These are phyloP conservation scores for Pascua sp. DNA, from an alignment of 1,284 basidiomycete species.

Conservation along the genomic window DNA sequence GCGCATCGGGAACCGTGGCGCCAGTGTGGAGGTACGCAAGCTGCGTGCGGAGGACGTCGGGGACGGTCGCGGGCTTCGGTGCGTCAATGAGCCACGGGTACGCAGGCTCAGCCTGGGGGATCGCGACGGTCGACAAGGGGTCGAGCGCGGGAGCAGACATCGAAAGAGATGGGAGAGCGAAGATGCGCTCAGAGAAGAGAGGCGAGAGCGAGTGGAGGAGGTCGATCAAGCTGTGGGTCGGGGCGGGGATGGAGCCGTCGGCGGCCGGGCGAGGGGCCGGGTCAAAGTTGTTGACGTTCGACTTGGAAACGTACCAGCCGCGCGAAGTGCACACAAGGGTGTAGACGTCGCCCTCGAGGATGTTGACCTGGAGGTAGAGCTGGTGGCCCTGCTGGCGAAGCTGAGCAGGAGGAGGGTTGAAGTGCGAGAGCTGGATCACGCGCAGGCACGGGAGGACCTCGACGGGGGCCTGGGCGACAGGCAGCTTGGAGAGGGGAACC, in stretches of 20 bases:
- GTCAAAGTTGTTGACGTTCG: slow-evolving; percentile 51
- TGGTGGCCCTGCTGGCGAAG: slow-evolving; percentile 56
- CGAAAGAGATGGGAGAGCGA: slow-evolving; percentile 38
- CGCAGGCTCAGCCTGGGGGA: slow-evolving; percentile 55
- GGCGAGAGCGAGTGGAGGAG: slow-evolving; percentile 53
- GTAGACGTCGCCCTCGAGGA: slow-evolving; percentile 56
- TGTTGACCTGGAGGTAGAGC: slow-evolving; percentile 55
- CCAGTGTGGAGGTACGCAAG: slow-evolving; percentile 58
- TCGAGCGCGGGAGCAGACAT: slow-evolving; percentile 37
- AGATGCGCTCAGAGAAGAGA: slow-evolving; percentile 46
- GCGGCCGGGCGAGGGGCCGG: slow-evolving; percentile 43
- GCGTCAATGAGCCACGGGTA: slow-evolving; percentile 54
- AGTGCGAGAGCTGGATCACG: slow-evolving; percentile 55
- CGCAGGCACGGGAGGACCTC: slow-evolving; percentile 48
- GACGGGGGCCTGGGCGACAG: slow-evolving; percentile 41
- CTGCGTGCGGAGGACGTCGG: slow-evolving; percentile 56
- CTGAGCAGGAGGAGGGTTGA: slow-evolving; percentile 59
- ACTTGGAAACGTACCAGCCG: slow-evolving; percentile 57
- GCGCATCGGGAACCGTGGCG: slow-evolving; percentile 52
- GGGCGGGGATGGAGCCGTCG: slow-evolving; percentile 29
- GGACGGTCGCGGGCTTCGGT: slow-evolving; percentile 43
- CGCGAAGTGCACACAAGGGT: slow-evolving; percentile 55
- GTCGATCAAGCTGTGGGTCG: slow-evolving; percentile 55
- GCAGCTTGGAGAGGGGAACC: slow-evolving; percentile 37
- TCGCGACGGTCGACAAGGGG: slow-evolving; percentile 51